Evolutionary conservation across 2,329 filamentous ascomycete species (phyloP).

Genomic region (Alternaria triticina): DNA sequence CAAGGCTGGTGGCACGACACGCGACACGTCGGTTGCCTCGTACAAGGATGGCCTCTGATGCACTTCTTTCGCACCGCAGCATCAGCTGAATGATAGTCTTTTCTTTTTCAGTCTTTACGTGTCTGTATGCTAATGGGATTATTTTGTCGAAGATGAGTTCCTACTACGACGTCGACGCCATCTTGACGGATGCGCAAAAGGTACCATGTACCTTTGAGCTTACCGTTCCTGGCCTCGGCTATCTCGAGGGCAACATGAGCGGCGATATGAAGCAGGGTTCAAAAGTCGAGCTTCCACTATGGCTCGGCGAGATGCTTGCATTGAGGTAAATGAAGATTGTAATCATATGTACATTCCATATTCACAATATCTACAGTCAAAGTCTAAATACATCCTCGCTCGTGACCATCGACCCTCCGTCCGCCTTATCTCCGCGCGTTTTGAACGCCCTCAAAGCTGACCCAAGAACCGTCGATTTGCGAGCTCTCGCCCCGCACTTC

Average conservation of each 20-base stretch:
- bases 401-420: conserved; percentile 79
- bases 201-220: conserved; percentile 94
- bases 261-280: conserved; percentile 79
- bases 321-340: conserved; percentile 58
- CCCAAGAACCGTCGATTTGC: conserved; percentile 81
- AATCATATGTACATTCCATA: neutral
- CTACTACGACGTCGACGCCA: conserved; percentile 85
- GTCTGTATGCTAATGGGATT: neutral
- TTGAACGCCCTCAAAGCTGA: conserved; percentile 91
- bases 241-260: conserved; percentile 82
- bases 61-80: neutral
- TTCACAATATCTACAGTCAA: conserved; percentile 27
- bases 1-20: conserved; percentile 30
- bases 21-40: conserved; percentile 28
- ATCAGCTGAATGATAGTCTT: neutral
- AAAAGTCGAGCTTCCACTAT: conserved; percentile 82
- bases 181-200: conserved; percentile 92
- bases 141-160: conserved; percentile 53
- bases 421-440: conserved; percentile 77
- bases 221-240: conserved; percentile 83
- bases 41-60: conserved; percentile 1
- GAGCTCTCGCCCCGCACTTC: conserved; percentile 84
- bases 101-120: neutral
- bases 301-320: conserved; percentile 93
- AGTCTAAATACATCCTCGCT: conserved; percentile 46